Evolutionary conservation across 2,329 filamentous ascomycete genomes (phyloP), one percentile per base, ranked within the genome.

Genomic region (Phoma sp.): DNA sequence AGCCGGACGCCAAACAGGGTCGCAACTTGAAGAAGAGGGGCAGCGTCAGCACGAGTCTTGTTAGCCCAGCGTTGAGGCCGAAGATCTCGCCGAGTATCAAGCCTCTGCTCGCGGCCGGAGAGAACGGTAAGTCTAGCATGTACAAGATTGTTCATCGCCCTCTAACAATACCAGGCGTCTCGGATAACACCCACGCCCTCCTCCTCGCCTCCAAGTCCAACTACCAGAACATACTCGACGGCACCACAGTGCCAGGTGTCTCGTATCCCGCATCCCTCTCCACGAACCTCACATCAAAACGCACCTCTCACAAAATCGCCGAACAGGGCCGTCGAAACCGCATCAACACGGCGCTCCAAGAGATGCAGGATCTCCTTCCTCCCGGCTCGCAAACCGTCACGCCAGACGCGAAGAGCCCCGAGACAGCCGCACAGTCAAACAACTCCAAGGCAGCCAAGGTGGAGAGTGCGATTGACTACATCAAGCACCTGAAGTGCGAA

Each of bases 261-360:
- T 90, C 89, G 1, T 98, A 97, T 65, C 93, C 94, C 0, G 92
- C 90, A 64, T 91, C 93, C 46, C 82, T 99, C 37, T 96, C 93
- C 6, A 96, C 93, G 21, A 96, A 96, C 62, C 80, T 99, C 24
- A 97, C 93, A 0, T 96, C 92, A 3, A 99, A 99, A 79, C 89
- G 94, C 48, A 98, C 95, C 2, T 96, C 92, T 38, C 95, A 99
- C 79, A 99, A 99, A 77, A 91, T 99, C 63, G 95, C 95, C 17
- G 95, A 99, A 77, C 95, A 99, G 78, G 95, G 95, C 6, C 87
- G 95, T 43, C 84, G 95, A 55, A 98, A 99, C 72, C 87, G 95
- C 43, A 98, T 99, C 77, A 99, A 99, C 73, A 90, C 88, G 49
- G 95, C 95, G 0, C 80, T 99, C 21, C 91, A 94, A 65, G 90